Evolutionary conservation across 1,284 basidiomycete species (phyloP).

Genomic region (Ceratobasidium sp.): DNA sequence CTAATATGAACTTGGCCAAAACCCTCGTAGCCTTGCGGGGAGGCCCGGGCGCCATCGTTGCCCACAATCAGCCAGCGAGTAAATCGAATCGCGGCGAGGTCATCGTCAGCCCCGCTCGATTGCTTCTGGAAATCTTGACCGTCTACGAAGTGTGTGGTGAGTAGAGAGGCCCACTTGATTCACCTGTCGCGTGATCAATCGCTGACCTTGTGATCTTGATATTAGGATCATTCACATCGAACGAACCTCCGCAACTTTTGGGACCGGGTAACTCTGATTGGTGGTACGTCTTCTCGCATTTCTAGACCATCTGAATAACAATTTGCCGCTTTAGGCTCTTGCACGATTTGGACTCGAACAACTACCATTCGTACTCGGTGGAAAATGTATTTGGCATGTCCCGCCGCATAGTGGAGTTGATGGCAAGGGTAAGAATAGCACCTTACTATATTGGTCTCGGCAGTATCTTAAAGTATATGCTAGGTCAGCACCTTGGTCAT

Average conservation of each 20-base stretch:
- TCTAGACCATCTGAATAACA: constrained; percentile 35
- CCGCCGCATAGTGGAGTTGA: constrained; percentile 47
- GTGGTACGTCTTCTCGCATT: constrained; percentile 50
- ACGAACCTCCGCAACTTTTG: constrained; percentile 53
- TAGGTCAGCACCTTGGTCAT: constrained; percentile 40
- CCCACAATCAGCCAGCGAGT: constrained; percentile 44
- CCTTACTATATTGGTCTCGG: background rate
- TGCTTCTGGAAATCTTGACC: constrained; percentile 57
- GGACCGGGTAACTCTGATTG: constrained; percentile 51
- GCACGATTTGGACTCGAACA: constrained; percentile 46
- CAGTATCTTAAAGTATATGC: background rate
- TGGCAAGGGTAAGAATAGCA: constrained; percentile 46
- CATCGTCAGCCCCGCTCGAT: constrained; percentile 51
- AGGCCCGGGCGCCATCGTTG: constrained; percentile 47
- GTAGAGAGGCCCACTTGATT: constrained; percentile 29
- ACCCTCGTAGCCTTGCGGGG: constrained; percentile 54
- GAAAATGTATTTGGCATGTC: constrained; percentile 59
- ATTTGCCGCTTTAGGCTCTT: constrained; percentile 39
- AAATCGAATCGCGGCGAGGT: constrained; percentile 46
- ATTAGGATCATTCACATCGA: constrained; percentile 53
- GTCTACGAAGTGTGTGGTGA: constrained; percentile 57
- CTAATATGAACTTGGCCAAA: constrained; percentile 55
- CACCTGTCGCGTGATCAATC: constrained; percentile 18
- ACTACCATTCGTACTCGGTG: constrained; percentile 53
- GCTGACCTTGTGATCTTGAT: constrained; percentile 28